Conservation (phyloP, 139 green algal species). For the Chlamydomonas sp. region DNA sequence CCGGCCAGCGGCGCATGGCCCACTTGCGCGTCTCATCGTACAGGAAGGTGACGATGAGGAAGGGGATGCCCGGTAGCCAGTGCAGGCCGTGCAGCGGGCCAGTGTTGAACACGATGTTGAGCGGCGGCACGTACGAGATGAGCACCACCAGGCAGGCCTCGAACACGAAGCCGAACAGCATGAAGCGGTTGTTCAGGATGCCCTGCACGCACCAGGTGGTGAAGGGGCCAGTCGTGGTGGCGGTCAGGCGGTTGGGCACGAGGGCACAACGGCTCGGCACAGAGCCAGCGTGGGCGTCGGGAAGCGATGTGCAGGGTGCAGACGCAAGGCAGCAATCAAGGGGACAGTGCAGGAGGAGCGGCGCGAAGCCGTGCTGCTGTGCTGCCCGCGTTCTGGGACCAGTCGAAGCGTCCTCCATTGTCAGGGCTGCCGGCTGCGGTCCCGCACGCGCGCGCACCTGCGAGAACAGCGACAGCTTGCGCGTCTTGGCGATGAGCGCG, state of each 20-base stretch:
- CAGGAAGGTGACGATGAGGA: constrained; percentile 71
- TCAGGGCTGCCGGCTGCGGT: neutral
- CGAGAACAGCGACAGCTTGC: constrained; percentile 73
- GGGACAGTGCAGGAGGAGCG: neutral
- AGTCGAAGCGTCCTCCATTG: too few relatives aligned
- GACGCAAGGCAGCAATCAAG: neutral
- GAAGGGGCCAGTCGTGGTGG: neutral
- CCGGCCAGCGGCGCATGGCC: constrained; percentile 65
- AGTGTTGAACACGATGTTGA: constrained; percentile 74
- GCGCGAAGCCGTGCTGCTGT: too few relatives aligned
- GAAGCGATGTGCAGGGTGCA: neutral
- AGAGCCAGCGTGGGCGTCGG: too few relatives aligned
- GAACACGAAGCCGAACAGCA: constrained; percentile 76
- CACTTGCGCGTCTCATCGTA: constrained; percentile 82
- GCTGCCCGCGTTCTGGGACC: neutral
- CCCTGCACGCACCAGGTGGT: constrained; percentile 43
- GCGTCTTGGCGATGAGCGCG: constrained; percentile 83
- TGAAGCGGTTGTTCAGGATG: constrained; percentile 49
- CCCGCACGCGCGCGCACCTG: neutral
- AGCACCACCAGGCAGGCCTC: constrained; percentile 66
- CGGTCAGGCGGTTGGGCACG: too few relatives aligned
- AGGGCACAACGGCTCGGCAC: too few relatives aligned
- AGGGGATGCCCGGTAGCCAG: constrained; percentile 76
- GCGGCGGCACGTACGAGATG: constrained; percentile 72
- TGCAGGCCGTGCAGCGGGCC: constrained; percentile 71